A percentile compares a stretch with the other conserved stretches of the same genome.
phyloP scores from a whole-genome alignment of 495 filamentous ascomycete species.

The Clavariopsis aquatica region DNA sequence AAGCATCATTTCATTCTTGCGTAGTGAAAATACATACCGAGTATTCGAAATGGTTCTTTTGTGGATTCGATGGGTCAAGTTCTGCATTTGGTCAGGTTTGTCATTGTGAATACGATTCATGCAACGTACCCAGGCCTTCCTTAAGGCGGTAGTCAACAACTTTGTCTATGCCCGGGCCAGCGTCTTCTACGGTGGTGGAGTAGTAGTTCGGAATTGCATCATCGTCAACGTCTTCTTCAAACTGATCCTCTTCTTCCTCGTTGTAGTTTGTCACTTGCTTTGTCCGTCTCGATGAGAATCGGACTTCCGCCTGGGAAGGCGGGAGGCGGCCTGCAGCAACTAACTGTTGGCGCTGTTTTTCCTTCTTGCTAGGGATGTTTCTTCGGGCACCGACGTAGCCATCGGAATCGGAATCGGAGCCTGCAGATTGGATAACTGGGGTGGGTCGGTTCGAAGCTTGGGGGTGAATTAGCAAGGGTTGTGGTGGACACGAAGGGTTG shows the following conservation, averaged over 20 bases:
- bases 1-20: conserved; percentile 1
- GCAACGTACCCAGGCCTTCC: conserved; percentile 60
- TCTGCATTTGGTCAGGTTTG: conserved; percentile 16
- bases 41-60: conserved; percentile 84
- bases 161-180: conserved; percentile 79
- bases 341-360: conserved; percentile 64
- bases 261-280: conserved; percentile 83
- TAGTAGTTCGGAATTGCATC: conserved; percentile 41
- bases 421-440: conserved; percentile 58
- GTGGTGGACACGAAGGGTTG: neutral
- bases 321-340: conserved; percentile 58
- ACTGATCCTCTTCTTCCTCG: conserved; percentile 67
- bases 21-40: conserved; percentile 47
- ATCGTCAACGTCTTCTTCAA: conserved; percentile 52
- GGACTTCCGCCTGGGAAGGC: conserved; percentile 68
- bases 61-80: conserved; percentile 35
- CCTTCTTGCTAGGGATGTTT: conserved; percentile 67
- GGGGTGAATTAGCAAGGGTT: conserved; percentile 25
- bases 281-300: conserved; percentile 87
- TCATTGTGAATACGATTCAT: neutral
- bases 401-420: conserved; percentile 66
- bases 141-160: conserved; percentile 82
- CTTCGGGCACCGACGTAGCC: conserved; percentile 74
- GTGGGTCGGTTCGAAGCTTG: conserved; percentile 68
- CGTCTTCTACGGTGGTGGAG: conserved; percentile 53